These are phyloP conservation scores for Cardiosporidium cionae DNA, from an alignment of 169 alveolate genomes.

Conservation along the genomic window DNA sequence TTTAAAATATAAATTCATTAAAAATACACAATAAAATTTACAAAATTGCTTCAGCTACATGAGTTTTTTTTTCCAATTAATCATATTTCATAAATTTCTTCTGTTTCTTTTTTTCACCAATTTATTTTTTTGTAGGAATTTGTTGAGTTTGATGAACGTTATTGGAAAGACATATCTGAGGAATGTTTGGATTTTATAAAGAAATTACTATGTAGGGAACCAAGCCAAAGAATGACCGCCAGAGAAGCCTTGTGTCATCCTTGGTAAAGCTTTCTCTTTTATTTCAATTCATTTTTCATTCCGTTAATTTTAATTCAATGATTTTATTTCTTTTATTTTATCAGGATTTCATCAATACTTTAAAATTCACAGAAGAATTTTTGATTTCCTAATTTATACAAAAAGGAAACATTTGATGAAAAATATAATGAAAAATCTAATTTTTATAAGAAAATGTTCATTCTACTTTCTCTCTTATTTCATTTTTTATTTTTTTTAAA, in stretches of 20 bases:
- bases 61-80: not conserved
- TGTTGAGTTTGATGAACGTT: slow-evolving; percentile 43
- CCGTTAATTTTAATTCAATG: no score
- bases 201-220: slow-evolving; percentile 25
- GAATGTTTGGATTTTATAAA: slow-evolving; percentile 41
- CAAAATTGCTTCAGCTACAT: not conserved
- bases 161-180: slow-evolving; percentile 36
- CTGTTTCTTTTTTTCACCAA: not conserved
- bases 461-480: no score
- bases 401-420: no score
- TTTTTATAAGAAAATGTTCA: no score
- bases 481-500: no score
- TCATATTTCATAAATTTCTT: not conserved
- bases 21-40: not conserved
- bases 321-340: no score
- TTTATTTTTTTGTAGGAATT: slow-evolving; percentile 12
- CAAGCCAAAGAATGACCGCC: slow-evolving; percentile 31
- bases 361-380: no score
- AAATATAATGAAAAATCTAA: no score
- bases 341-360: no score
- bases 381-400: no score
- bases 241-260: slow-evolving; percentile 44
- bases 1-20: not conserved
- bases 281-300: no score
- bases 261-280: no score